Base-by-base conservation (phyloP, 139 green algal genomes). In the Chlorella ohadii region DNA sequence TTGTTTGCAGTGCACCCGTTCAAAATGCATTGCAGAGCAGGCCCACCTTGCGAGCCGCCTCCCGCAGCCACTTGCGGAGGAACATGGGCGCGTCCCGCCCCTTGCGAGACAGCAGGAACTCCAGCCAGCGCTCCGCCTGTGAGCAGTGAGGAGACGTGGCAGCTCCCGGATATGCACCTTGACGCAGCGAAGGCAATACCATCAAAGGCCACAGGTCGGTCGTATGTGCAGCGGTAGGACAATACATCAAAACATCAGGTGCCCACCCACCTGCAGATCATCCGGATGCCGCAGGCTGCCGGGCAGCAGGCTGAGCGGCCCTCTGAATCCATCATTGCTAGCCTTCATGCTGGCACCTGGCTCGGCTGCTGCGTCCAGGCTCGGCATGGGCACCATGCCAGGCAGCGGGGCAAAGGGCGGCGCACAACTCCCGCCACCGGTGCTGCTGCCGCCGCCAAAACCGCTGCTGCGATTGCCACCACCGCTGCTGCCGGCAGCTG, bases 51-150 rank as follows among this genome's bases (percentile, higher is more conserved):
- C 92, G 65, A 25, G 88, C 70, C 6, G 87, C 92, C 85, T 96
- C 90, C 55, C 91, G 89, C 6, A 95, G 79, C 85, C 88, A 93
- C 84, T 92, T 92, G 51, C 92, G 88, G 77, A 95, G 70, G 63
- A 90, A 90, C 77, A 89, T 51, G 33, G 84, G 71, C 25, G 68
- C 85, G 28, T 95, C 92, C 67, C 88, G 85, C 4, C 81, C 57
- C 78, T 85, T 82, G 67, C 72, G 67, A 23, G 72, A 71, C 75
- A 94, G 41, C 74, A 91, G 81, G 38, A 91, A 91, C 65, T 90
- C 89, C 71, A 92, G 61, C 44, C 85, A 90, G 36, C 76, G 76
- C 59, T 72, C 76, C 12, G 76, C 76, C 76, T 82, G 76, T n/a
- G n/a, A n/a, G n/a, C n/a, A n/a, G n/a, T n/a, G n/a, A n/a, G n/a